These are phyloP conservation scores for Epicoccum nigrum DNA, from an alignment of 2,329 filamentous ascomycete species.

Conservation along the genomic window DNA sequence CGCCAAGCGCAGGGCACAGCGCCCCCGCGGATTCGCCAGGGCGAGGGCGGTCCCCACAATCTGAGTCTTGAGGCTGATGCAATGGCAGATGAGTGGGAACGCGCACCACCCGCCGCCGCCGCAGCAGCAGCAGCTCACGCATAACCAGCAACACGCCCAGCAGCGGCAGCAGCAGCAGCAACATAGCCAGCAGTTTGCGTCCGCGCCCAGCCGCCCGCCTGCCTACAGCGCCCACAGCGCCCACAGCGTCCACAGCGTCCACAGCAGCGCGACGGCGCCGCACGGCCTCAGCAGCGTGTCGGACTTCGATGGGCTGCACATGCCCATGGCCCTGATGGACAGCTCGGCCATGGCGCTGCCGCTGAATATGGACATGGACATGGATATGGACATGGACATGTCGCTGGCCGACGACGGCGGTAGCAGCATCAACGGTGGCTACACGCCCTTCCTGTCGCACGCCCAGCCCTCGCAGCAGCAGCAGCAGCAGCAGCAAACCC, in stretches of 20 bases:
- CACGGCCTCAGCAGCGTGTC: conserved; percentile 14
- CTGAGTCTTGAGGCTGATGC: conserved; percentile 25
- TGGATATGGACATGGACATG: conserved; percentile 52
- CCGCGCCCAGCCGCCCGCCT: background rate
- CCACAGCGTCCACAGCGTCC: too few species aligned
- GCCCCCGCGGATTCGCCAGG: too few species aligned
- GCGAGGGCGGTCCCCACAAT: conserved; percentile 12
- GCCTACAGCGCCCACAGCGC: too few species aligned
- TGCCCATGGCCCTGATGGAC: conserved; percentile 27
- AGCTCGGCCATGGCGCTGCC: conserved; percentile 51
- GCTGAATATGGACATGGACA: conserved; percentile 47
- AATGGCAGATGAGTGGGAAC: conserved; percentile 36
- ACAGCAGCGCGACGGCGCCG: background rate
- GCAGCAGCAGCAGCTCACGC: background rate
- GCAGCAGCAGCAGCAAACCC: conserved; percentile 35
- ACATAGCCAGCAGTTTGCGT: background rate
- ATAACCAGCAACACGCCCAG: background rate
- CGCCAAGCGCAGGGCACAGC: too few species aligned
- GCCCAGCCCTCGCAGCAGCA: conserved; percentile 15
- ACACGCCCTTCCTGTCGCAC: conserved; percentile 5
- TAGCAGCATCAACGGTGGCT: conserved; percentile 30
- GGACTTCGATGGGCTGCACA: conserved; percentile 34
- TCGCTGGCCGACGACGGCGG: conserved; percentile 26
- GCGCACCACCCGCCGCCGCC: background rate
- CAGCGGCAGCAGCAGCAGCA: background rate